A percentile compares a stretch with the other conserved stretches of the same genome.
phyloP scores from a whole-genome alignment of 352 stramenopile species.

The Pythium phragmitis region DNA sequence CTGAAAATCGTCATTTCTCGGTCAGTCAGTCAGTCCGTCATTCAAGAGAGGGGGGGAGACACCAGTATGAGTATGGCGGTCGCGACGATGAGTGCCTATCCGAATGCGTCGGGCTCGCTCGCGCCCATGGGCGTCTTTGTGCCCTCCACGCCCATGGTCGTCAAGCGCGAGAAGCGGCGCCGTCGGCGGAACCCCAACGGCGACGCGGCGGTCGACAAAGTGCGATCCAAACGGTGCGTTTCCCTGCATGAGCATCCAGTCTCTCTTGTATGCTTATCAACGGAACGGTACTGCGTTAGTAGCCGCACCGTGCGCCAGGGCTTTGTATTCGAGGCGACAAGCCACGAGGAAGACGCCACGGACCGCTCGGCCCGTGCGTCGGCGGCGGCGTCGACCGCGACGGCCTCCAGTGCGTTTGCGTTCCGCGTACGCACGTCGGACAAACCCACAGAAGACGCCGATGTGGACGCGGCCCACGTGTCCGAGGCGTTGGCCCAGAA shows the following conservation, averaged over 20 bases:
- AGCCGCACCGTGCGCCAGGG: constrained; percentile 32
- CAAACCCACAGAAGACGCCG: constrained; percentile 27
- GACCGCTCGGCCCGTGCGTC: constrained; percentile 22
- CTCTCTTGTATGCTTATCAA: not conserved
- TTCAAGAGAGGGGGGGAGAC: constrained; percentile 21
- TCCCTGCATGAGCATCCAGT: not conserved
- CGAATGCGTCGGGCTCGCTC: not conserved
- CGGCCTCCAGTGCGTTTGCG: constrained; percentile 35
- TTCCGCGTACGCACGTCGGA: constrained; percentile 51
- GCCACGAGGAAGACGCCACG: constrained; percentile 25
- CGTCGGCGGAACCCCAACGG: constrained; percentile 32
- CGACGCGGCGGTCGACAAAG: constrained; percentile 4
- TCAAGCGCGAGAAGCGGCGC: constrained; percentile 57
- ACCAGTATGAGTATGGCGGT: constrained; percentile 13
- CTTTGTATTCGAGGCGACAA: constrained; percentile 48
- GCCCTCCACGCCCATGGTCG: constrained; percentile 51
- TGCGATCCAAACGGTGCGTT: constrained; percentile 32
- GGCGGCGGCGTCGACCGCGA: not conserved
- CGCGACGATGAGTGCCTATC: constrained; percentile 13
- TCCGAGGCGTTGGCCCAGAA: constrained; percentile 45
- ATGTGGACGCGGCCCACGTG: constrained; percentile 30
- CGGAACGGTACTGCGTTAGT: not conserved
- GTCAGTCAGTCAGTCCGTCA: constrained; percentile 6
- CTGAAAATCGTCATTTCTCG: not conserved
- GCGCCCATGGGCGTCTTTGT: constrained; percentile 20